Evolutionary conservation across 2,329 filamentous ascomycete genomes (phyloP).

Genomic region (Sporothrix brunneoviolacea): DNA sequence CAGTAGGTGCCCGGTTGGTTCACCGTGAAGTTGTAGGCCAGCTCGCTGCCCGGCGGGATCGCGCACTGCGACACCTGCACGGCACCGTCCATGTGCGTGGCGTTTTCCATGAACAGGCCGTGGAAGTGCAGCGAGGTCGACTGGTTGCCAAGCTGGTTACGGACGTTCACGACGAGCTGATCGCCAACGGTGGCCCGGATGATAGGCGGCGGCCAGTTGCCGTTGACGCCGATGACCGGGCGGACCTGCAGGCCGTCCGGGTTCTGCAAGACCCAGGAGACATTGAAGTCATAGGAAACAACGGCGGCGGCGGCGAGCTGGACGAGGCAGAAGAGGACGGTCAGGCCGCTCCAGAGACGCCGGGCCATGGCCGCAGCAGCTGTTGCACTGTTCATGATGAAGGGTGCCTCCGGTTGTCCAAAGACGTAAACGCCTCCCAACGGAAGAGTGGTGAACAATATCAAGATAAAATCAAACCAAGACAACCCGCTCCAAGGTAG

Average conservation of each 20-base stretch:
- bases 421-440: too few species aligned
- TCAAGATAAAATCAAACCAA: too few species aligned
- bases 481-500: too few species aligned
- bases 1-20: conserved; percentile 62
- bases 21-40: conserved; percentile 57
- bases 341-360: too few species aligned
- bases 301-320: conserved; percentile 32
- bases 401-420: too few species aligned
- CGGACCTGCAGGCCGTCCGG: conserved; percentile 61
- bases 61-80: conserved; percentile 58
- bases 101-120: conserved; percentile 60
- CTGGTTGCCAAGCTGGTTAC: conserved; percentile 56
- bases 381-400: too few species aligned
- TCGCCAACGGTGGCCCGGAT: conserved; percentile 59
- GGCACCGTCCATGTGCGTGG: conserved; percentile 65
- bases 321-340: neutral
- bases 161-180: conserved; percentile 48
- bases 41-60: conserved; percentile 54
- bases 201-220: conserved; percentile 63
- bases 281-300: conserved; percentile 57
- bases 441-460: too few species aligned
- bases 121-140: conserved; percentile 63
- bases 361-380: neutral
- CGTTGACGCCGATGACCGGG: conserved; percentile 67
- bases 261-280: conserved; percentile 64